phyloP scores from a whole-genome alignment of 208 protist genomes.

The Lotmaria passim region DNA sequence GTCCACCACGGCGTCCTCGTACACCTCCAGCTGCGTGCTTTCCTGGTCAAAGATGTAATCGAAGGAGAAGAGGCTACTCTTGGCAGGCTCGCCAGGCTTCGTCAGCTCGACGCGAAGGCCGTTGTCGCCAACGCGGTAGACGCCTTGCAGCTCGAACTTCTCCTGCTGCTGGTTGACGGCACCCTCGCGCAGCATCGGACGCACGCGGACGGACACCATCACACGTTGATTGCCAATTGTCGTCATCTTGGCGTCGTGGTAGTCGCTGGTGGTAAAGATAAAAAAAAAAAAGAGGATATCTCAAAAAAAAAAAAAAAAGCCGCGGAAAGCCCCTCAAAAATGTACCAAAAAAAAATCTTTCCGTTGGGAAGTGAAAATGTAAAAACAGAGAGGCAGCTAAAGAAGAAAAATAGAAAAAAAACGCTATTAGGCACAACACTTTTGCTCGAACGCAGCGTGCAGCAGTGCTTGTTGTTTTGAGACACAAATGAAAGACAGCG shows the following conservation, averaged over 20 bases:
- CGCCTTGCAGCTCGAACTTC: slow-evolving; percentile 71
- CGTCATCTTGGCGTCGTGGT: slow-evolving; percentile 22
- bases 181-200: slow-evolving; percentile 73
- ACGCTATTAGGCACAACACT: not conserved
- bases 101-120: slow-evolving; percentile 65
- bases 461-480: no score
- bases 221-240: slow-evolving; percentile 64
- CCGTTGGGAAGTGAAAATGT: not conserved
- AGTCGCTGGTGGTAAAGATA: no score
- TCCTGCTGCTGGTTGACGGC: slow-evolving; percentile 62
- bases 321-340: no score
- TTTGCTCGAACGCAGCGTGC: no score
- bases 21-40: slow-evolving; percentile 88
- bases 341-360: slow-evolving; percentile 4
- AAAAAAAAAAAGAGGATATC: slow-evolving; percentile 6
- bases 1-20: slow-evolving; percentile 84
- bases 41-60: slow-evolving; percentile 92
- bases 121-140: slow-evolving; percentile 64
- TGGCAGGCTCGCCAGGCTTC: slow-evolving; percentile 44
- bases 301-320: no score
- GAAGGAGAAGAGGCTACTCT: slow-evolving; percentile 75
- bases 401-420: not conserved
- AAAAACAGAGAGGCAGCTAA: not conserved
- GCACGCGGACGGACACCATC: slow-evolving; percentile 85
- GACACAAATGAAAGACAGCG: no score